phyloP scores from a whole-genome alignment of 805 yeast genomes.

The Candida suzukii region DNA sequence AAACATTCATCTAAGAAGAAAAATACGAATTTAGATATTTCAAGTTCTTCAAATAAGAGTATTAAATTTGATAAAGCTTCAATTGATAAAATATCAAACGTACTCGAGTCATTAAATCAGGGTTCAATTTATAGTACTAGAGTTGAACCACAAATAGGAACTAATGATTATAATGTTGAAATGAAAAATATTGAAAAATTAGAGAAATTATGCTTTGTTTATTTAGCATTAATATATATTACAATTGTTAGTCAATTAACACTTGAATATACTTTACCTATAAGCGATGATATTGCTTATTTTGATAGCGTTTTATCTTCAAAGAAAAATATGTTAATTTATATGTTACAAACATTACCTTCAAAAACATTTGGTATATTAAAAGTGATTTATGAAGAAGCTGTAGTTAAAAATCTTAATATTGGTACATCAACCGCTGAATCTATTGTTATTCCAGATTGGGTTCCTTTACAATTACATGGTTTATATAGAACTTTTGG shows the following conservation, averaged over 20 bases:
- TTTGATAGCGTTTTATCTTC: constrained; percentile 34
- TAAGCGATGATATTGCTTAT: constrained; percentile 37
- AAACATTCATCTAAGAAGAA: background rate
- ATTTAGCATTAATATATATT: constrained; percentile 13
- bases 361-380: constrained; percentile 10
- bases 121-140: constrained; percentile 9
- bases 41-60: background rate
- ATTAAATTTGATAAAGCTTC: constrained; percentile 5
- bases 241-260: constrained; percentile 19
- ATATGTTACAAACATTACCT: constrained; percentile 35
- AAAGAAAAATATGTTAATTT: constrained; percentile 23
- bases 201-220: constrained; percentile 11
- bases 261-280: constrained; percentile 33
- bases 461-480: constrained; percentile 14
- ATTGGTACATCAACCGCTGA: constrained; percentile 11
- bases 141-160: background rate
- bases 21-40: background rate
- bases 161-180: background rate
- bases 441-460: constrained; percentile 12
- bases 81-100: constrained; percentile 4
- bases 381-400: constrained; percentile 18
- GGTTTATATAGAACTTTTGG: constrained; percentile 4
- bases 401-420: constrained; percentile 12
- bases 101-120: constrained; percentile 7
- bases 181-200: constrained; percentile 3